These are phyloP conservation scores for Aspergillus conjunctus DNA, from an alignment of 495 filamentous ascomycete species.

Conservation along the genomic window DNA sequence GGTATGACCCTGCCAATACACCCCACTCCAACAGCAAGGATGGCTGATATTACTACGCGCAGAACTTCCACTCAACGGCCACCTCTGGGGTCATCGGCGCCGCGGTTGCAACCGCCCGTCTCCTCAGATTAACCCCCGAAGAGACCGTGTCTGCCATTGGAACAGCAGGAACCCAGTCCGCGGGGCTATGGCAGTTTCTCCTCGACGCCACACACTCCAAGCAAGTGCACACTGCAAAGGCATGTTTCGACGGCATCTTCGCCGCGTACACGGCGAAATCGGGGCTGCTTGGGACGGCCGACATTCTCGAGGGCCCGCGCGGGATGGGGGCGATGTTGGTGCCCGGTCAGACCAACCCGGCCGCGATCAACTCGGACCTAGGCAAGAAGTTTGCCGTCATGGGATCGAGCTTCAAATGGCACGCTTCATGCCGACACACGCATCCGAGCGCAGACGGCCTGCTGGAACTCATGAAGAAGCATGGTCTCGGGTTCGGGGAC, in stretches of 20 bases:
- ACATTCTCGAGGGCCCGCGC: slow-evolving; percentile 40
- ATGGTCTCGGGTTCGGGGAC: slow-evolving; percentile 32
- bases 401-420: slow-evolving; percentile 42
- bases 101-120: slow-evolving; percentile 33
- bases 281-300: slow-evolving; percentile 34
- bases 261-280: slow-evolving; percentile 36
- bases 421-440: slow-evolving; percentile 41
- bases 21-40: not conserved
- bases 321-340: slow-evolving; percentile 38
- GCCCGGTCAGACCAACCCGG: slow-evolving; percentile 29
- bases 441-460: slow-evolving; percentile 41
- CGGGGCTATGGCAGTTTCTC: slow-evolving; percentile 42
- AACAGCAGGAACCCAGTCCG: slow-evolving; percentile 42
- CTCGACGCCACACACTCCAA: slow-evolving; percentile 42
- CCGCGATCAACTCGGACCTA: slow-evolving; percentile 34
- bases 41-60: not conserved
- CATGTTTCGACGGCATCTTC: slow-evolving; percentile 42
- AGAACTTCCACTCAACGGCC: slow-evolving; percentile 41
- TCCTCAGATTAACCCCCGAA: slow-evolving; percentile 29
- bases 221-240: slow-evolving; percentile 41
- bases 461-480: slow-evolving; percentile 34
- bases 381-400: slow-evolving; percentile 32
- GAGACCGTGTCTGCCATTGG: slow-evolving; percentile 37
- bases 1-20: slow-evolving; percentile 20
- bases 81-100: slow-evolving; percentile 39